phyloP scores from a whole-genome alignment of 169 alveolate genomes.

The Plasmodium blacklocki region DNA sequence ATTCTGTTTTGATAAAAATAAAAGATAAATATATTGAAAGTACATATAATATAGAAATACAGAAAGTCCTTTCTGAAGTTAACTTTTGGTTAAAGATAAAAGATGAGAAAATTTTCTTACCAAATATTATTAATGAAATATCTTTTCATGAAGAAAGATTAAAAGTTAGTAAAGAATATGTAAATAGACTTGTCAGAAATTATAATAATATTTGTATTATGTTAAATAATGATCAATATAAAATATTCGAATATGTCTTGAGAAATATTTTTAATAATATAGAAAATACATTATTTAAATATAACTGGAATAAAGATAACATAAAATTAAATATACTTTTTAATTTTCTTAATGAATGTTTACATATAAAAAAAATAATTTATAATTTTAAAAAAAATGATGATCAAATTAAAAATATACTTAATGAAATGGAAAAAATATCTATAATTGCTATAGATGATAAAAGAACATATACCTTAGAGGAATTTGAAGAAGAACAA shows the following conservation, averaged over 20 bases:
- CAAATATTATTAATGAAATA: conserved; percentile 69
- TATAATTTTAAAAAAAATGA: conserved; percentile 31
- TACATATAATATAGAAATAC: conserved; percentile 52
- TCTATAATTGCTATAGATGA: conserved; percentile 59
- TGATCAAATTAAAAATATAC: conserved; percentile 58
- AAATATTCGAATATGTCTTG: conserved; percentile 69
- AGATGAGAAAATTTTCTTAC: conserved; percentile 63
- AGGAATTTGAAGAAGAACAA: conserved; percentile 73
- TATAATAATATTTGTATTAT: conserved; percentile 55
- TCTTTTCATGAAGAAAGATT: conserved; percentile 74
- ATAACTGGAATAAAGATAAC: conserved; percentile 73
- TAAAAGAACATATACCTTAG: conserved; percentile 66
- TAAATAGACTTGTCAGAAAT: conserved; percentile 66
- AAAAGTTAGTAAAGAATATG: conserved; percentile 70
- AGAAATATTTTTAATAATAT: conserved; percentile 52
- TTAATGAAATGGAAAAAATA: conserved; percentile 57
- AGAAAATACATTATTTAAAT: conserved; percentile 66
- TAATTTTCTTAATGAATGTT: conserved; percentile 57
- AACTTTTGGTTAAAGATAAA: conserved; percentile 65
- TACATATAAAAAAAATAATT: conserved; percentile 29
- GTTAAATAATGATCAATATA: conserved; percentile 62
- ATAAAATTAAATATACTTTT: conserved; percentile 50
- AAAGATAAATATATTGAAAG: conserved; percentile 64
- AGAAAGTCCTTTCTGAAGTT: conserved; percentile 58
- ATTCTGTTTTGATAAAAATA: conserved; percentile 52